Evolutionary conservation across 305 asterid species (phyloP).

Genomic region (Fraxinus dipetala): DNA sequence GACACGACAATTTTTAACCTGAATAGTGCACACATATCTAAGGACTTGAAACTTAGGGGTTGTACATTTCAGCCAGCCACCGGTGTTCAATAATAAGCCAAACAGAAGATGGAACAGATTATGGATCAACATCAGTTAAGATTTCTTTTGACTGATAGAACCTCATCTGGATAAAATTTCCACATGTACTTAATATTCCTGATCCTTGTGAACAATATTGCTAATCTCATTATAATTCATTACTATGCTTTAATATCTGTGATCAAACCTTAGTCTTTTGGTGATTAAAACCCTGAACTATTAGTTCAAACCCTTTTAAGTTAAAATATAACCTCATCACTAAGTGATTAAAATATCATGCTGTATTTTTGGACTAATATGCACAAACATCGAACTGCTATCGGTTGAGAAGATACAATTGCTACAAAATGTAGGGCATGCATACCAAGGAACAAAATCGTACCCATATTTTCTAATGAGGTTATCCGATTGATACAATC

Average conservation of each 20-base stretch:
- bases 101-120: neutral
- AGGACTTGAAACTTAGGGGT: neutral
- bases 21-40: neutral
- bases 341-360: neutral
- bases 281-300: neutral
- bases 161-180: neutral
- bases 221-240: neutral
- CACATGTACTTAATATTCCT: neutral
- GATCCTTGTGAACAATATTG: neutral
- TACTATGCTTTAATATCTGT: neutral
- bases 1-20: neutral
- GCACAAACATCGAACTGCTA: neutral
- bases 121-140: neutral
- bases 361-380: neutral
- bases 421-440: conserved; percentile 7
- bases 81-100: neutral
- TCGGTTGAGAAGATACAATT: neutral
- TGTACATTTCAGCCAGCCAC: neutral
- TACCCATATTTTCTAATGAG: conserved; percentile 88
- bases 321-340: neutral
- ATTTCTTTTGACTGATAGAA: neutral
- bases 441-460: conserved; percentile 9
- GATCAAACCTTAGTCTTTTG: neutral
- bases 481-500: conserved; percentile 87
- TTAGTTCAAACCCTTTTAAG: neutral